phyloP scores from a whole-genome alignment of 805 yeast species.

The Candida silvatica region DNA sequence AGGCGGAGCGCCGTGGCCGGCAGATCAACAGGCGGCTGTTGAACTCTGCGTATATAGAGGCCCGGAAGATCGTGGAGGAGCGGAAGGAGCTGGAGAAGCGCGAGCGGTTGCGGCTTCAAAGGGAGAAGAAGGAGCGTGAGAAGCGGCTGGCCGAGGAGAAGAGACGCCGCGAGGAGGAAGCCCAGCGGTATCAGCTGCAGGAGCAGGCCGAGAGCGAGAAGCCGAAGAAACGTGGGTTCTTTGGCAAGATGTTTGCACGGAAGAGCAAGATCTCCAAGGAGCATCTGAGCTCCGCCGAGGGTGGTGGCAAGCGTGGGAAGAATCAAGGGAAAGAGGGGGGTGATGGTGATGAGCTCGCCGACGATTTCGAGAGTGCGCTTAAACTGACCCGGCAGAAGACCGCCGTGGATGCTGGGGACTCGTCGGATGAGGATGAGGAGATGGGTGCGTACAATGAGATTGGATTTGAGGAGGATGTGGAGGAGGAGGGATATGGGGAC shows the following conservation, averaged over 20 bases:
- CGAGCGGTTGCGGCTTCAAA: conserved; percentile 8
- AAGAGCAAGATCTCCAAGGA: conserved; percentile 23
- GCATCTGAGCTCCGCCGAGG: conserved; percentile 5
- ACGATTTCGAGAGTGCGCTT: conserved; percentile 2
- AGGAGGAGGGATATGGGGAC: not conserved
- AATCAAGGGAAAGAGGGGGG: conserved; percentile 5
- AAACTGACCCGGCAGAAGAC: too few species aligned
- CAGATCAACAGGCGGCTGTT: conserved; percentile 16
- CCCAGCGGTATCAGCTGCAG: conserved; percentile 11
- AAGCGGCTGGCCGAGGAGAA: conserved; percentile 12
- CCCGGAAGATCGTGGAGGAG: conserved; percentile 15
- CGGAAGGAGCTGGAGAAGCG: conserved; percentile 10
- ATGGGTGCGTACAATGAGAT: conserved; percentile 3
- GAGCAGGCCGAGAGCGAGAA: conserved; percentile 4
- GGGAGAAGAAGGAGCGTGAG: conserved; percentile 17
- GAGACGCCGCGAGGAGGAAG: conserved; percentile 14
- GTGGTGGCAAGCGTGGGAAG: not conserved
- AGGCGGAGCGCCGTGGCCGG: not conserved
- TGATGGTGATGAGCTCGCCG: conserved; percentile 1
- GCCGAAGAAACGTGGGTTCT: conserved; percentile 12
- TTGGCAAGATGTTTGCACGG: conserved; percentile 17
- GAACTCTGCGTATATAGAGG: conserved; percentile 11
- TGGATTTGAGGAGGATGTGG: not conserved
- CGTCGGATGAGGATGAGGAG: conserved; percentile 2
- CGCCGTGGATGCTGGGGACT: too few species aligned